Percentiles rank a stretch among this genome's conserved stretches.
phyloP scores from a whole-genome alignment of 2,329 filamentous ascomycete genomes.

The Colletotrichum incanum region DNA sequence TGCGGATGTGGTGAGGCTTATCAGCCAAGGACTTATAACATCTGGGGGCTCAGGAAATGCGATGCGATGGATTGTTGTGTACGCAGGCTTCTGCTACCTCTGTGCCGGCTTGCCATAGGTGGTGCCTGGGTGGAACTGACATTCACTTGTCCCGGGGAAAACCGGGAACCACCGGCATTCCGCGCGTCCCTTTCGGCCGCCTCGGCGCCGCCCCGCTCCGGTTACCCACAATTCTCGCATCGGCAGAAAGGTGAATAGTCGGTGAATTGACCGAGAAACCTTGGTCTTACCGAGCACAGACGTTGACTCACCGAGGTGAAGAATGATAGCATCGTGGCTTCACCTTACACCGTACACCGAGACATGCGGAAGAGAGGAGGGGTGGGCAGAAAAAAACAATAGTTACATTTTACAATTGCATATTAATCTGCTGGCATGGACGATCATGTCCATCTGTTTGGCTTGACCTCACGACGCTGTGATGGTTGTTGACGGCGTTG shows the following conservation, averaged over 20 bases:
- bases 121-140: background rate
- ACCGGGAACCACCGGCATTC: background rate
- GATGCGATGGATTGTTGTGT: too few relatives aligned
- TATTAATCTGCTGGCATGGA: background rate
- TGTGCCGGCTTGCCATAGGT: background rate
- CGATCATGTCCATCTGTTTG: background rate
- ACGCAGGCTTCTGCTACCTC: background rate
- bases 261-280: background rate
- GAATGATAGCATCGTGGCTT: background rate
- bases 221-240: background rate
- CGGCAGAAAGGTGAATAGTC: too few relatives aligned
- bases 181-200: too few relatives aligned
- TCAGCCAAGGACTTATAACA: too few relatives aligned
- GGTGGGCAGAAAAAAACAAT: background rate
- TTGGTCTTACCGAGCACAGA: conserved; percentile 9
- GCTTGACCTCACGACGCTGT: background rate
- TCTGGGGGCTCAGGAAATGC: too few relatives aligned
- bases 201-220: background rate
- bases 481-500: background rate
- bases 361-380: too few relatives aligned
- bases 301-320: background rate
- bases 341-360: conserved; percentile 26
- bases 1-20: background rate
- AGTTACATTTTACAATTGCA: background rate
- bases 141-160: background rate